Conservation (phyloP, 805 yeast species). For the Sugiyamaella lignohabitans region DNA sequence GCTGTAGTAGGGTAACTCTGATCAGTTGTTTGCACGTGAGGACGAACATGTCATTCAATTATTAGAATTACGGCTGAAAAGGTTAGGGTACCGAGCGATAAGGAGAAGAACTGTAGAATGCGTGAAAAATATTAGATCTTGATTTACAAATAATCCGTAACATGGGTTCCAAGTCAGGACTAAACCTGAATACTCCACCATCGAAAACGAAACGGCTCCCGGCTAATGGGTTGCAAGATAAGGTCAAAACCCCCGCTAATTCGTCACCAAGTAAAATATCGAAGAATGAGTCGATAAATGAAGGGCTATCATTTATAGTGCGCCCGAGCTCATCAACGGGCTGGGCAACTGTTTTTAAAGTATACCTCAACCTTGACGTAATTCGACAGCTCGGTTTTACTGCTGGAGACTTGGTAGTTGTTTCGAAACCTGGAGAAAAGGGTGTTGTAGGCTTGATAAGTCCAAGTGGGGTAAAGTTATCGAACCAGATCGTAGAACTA, state of each 20-base stretch:
- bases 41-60: too few relatives aligned
- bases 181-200: conserved; percentile 13
- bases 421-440: conserved; percentile 14
- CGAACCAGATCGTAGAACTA: conserved; percentile 23
- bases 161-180: conserved; percentile 7
- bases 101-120: too few relatives aligned
- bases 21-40: too few relatives aligned
- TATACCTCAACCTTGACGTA: conserved; percentile 23
- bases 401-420: conserved; percentile 25
- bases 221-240: neutral
- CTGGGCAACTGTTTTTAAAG: conserved; percentile 17
- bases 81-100: too few relatives aligned
- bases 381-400: conserved; percentile 22
- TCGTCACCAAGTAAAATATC: conserved; percentile 3
- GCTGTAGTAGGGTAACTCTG: too few relatives aligned
- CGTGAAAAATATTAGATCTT: too few relatives aligned
- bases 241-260: neutral
- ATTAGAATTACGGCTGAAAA: too few relatives aligned
- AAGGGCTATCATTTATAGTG: conserved; percentile 18
- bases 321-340: conserved; percentile 21
- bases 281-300: neutral
- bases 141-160: too few relatives aligned
- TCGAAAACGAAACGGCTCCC: conserved; percentile 8
- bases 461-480: conserved; percentile 15
- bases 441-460: conserved; percentile 25